Evolutionary conservation across 345 rosid species (phyloP).

Genomic region (Cardamine resedifolia): DNA sequence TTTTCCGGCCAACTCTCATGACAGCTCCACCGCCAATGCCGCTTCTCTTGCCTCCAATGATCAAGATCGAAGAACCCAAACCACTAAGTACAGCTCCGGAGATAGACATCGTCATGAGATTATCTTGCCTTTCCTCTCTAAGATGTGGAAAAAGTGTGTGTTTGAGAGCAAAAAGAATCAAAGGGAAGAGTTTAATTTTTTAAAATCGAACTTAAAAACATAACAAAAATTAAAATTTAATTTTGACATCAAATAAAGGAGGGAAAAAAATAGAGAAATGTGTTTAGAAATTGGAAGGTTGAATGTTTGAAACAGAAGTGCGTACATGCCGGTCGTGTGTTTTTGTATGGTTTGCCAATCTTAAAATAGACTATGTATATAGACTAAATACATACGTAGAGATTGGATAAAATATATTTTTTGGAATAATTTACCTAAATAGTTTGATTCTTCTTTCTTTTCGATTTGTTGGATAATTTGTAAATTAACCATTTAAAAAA

Average conservation of each 20-base stretch:
- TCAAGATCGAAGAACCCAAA: conserved; percentile 18
- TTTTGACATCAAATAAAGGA: not conserved
- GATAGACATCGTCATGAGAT: conserved; percentile 15
- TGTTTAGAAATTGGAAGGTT: not conserved
- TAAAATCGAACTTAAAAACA: not conserved
- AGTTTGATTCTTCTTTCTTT: not conserved
- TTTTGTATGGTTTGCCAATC: not conserved
- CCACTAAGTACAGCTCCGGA: conserved; percentile 30
- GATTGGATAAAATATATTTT: not conserved
- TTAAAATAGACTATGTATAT: not conserved
- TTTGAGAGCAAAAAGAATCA: not conserved
- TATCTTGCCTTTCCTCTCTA: not conserved
- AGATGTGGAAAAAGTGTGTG: not conserved
- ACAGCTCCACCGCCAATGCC: not conserved
- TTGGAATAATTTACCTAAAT: not conserved
- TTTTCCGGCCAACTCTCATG: conserved; percentile 12
- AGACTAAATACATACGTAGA: not conserved
- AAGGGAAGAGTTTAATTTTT: not conserved
- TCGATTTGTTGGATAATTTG: not conserved
- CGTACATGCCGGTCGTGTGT: conserved; percentile 4
- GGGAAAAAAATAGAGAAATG: not conserved
- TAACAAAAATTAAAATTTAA: not conserved
- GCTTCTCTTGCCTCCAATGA: conserved; percentile 13
- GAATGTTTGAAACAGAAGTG: not conserved
- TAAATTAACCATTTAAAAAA: not conserved